Evolutionary conservation across 768 basidiomycete species (phyloP).

Genomic region (Piloderma croceum): DNA sequence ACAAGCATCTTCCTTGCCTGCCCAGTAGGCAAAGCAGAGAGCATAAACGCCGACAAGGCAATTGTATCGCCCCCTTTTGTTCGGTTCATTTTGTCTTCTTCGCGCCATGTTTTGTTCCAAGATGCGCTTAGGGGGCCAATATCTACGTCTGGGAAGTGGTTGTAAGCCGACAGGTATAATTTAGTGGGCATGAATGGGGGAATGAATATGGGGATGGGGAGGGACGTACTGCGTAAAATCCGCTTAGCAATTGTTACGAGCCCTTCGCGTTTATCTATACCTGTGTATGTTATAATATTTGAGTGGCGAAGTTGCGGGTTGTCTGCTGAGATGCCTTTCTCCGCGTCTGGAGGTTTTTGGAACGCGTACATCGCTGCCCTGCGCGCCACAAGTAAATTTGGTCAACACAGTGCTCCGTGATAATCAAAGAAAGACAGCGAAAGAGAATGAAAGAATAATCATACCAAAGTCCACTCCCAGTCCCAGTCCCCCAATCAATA

Average conservation of each 20-base stretch:
- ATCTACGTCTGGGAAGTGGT: conserved; percentile 36
- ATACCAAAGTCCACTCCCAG: conserved; percentile 81
- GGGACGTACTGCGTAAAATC: conserved; percentile 47
- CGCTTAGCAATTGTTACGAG: conserved; percentile 62
- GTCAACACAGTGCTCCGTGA: conserved; percentile 6
- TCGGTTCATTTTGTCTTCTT: conserved; percentile 37
- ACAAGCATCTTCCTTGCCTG: conserved; percentile 61
- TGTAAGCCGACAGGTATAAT: too few species aligned
- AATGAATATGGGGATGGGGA: not conserved
- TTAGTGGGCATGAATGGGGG: conserved; percentile 2
- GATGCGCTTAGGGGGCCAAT: conserved; percentile 38
- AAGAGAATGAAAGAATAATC: too few species aligned
- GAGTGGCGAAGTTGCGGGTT: conserved; percentile 42
- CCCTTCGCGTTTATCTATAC: conserved; percentile 73
- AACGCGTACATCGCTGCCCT: conserved; percentile 71
- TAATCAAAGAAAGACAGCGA: conserved; percentile 2
- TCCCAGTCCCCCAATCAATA: conserved; percentile 81
- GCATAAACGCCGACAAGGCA: conserved; percentile 80
- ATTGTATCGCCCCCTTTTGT: conserved; percentile 47
- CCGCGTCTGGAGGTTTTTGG: conserved; percentile 31
- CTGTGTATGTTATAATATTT: conserved; percentile 57
- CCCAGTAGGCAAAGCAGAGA: conserved; percentile 65
- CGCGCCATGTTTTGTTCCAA: conserved; percentile 56
- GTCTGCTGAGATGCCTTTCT: conserved; percentile 17
- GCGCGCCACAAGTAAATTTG: conserved; percentile 9